Evolutionary conservation across 495 filamentous ascomycete genomes (phyloP).

Genomic region (Penicillium steckii): DNA sequence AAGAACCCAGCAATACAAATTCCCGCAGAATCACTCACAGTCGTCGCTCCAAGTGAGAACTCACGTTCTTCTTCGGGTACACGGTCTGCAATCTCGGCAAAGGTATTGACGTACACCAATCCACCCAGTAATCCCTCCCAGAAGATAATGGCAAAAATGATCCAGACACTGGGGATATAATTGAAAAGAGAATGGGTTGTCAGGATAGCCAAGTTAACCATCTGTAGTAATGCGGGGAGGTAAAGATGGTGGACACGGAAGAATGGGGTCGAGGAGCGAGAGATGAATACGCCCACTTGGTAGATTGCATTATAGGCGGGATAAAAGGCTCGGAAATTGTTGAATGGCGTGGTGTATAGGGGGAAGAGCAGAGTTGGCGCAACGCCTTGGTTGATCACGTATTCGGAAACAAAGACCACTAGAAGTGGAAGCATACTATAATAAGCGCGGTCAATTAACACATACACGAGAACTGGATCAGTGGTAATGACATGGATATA

Average conservation of each 20-base stretch:
- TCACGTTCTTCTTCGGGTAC: conserved; percentile 76
- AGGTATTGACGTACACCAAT: conserved; percentile 91
- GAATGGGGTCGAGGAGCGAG: conserved; percentile 85
- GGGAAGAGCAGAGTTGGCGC: conserved; percentile 88
- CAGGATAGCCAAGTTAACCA: conserved; percentile 71
- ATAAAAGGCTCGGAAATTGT: conserved; percentile 82
- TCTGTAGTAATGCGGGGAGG: conserved; percentile 78
- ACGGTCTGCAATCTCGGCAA: conserved; percentile 84
- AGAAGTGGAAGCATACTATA: conserved; percentile 89
- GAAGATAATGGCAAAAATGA: conserved; percentile 82
- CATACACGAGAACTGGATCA: too few species aligned
- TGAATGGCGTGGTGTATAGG: conserved; percentile 69
- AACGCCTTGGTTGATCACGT: conserved; percentile 94
- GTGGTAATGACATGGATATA: too few species aligned
- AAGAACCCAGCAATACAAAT: conserved; percentile 88
- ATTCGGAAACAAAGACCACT: conserved; percentile 92
- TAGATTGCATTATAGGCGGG: conserved; percentile 92
- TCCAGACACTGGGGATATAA: conserved; percentile 79
- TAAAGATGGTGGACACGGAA: conserved; percentile 79
- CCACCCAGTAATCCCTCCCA: conserved; percentile 95
- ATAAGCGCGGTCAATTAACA: too few species aligned
- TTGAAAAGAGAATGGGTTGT: conserved; percentile 71
- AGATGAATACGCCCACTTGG: conserved; percentile 91
- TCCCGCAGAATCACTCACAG: conserved; percentile 87
- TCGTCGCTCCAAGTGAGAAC: conserved; percentile 85